phyloP scores from a whole-genome alignment of 2,329 filamentous ascomycete genomes.

The Penicillium sp. region DNA sequence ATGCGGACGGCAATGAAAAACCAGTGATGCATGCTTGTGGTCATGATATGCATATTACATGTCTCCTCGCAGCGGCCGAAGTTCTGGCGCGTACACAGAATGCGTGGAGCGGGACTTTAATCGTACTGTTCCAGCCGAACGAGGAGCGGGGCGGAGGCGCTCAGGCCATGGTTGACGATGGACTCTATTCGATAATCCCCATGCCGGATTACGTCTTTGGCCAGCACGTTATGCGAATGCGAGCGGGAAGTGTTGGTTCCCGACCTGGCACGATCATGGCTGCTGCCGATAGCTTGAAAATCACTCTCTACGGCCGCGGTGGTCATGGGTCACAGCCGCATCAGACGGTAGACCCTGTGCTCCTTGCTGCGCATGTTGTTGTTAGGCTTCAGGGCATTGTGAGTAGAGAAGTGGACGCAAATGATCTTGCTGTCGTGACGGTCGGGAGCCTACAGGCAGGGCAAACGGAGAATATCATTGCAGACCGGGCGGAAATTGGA shows the following conservation, averaged over 20 bases:
- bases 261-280: conserved; percentile 42
- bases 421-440: conserved; percentile 56
- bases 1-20: conserved; percentile 50
- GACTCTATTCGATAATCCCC: conserved; percentile 52
- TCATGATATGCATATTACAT: conserved; percentile 60
- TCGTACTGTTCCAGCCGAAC: conserved; percentile 65
- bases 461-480: conserved; percentile 60
- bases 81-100: conserved; percentile 45
- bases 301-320: conserved; percentile 58
- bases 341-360: conserved; percentile 55
- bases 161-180: conserved; percentile 60
- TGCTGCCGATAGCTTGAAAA: conserved; percentile 45
- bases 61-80: conserved; percentile 53
- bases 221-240: conserved; percentile 53
- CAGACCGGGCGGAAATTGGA: conserved; percentile 53
- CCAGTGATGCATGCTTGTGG: conserved; percentile 62
- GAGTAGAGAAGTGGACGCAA: conserved; percentile 52
- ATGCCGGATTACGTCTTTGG: conserved; percentile 56
- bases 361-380: conserved; percentile 56
- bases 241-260: conserved; percentile 40
- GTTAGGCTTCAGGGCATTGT: conserved; percentile 60
- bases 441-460: conserved; percentile 59
- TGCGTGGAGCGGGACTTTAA: conserved; percentile 60
- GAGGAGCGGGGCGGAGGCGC: conserved; percentile 65
- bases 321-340: conserved; percentile 59